A percentile compares a stretch with the other conserved stretches of the same genome.
These are phyloP conservation scores for Penicillium ochrochloron DNA, from an alignment of 495 filamentous ascomycete species.

Conservation along the genomic window DNA sequence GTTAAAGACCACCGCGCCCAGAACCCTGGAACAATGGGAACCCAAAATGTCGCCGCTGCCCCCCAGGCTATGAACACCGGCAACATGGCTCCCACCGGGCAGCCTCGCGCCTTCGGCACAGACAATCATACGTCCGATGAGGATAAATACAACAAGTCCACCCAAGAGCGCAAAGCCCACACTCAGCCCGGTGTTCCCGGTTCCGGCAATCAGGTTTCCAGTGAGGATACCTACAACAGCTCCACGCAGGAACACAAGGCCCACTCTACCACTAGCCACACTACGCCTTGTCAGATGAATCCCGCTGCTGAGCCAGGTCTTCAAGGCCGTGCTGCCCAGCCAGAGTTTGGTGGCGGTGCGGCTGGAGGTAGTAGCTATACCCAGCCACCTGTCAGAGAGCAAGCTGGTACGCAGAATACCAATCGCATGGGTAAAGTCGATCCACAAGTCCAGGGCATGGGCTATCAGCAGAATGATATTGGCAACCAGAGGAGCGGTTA, in stretches of 20 bases:
- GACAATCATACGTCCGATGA: constrained; percentile 13
- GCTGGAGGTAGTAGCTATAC: constrained; percentile 19
- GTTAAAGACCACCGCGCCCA: constrained; percentile 14
- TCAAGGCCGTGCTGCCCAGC: background rate
- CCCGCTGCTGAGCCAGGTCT: constrained; percentile 1
- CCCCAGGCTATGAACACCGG: background rate
- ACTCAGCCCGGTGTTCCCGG: background rate
- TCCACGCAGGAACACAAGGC: constrained; percentile 25
- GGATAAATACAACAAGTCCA: constrained; percentile 15
- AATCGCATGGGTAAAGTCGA: constrained; percentile 19
- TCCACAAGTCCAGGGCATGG: constrained; percentile 3
- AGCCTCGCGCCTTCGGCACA: background rate
- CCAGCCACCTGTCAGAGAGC: background rate
- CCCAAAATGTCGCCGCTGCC: constrained; percentile 1
- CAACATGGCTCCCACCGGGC: background rate
- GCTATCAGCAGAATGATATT: constrained; percentile 7
- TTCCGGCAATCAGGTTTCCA: constrained; percentile 1
- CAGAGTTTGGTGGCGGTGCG: constrained; percentile 14
- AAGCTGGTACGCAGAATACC: constrained; percentile 8
- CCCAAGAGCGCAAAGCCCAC: constrained; percentile 7
- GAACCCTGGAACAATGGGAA: background rate
- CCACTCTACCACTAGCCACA: constrained; percentile 17
- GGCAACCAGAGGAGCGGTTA: constrained; percentile 21
- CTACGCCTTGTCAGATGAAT: constrained; percentile 14
- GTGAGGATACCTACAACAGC: constrained; percentile 13